Percentiles rank a stretch among this genome's conserved stretches.
Evolutionary conservation across 441 rosid genomes (phyloP).

Genomic region (Gossypium schwendimanii): DNA sequence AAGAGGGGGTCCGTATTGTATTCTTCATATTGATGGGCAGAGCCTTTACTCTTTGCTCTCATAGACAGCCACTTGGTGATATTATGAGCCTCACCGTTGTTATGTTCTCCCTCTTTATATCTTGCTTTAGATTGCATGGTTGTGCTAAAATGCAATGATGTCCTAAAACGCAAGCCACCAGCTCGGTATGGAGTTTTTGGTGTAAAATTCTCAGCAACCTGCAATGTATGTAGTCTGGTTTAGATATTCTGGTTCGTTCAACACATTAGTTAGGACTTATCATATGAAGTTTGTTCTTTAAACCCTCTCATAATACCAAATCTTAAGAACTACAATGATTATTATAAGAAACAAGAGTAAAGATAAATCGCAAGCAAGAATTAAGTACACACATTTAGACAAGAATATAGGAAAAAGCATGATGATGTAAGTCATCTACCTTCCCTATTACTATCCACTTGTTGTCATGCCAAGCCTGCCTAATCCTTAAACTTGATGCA

Average conservation of each 20-base stretch:
- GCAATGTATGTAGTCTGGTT: conserved; percentile 10
- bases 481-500: conserved; percentile 24
- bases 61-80: neutral
- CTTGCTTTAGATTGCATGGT: conserved; percentile 1
- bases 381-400: neutral
- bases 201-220: conserved; percentile 15
- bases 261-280: neutral
- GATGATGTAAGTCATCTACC: conserved; percentile 20
- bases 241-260: neutral
- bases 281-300: neutral
- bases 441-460: conserved; percentile 27
- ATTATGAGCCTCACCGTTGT: neutral
- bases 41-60: conserved; percentile 4
- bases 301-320: neutral
- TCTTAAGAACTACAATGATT: neutral
- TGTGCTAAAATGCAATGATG: neutral
- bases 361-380: too few species aligned
- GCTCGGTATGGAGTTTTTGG: neutral
- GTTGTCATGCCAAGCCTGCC: conserved; percentile 27
- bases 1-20: neutral
- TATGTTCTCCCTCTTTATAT: neutral
- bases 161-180: conserved; percentile 9
- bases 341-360: neutral
- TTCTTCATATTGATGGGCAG: conserved; percentile 1
- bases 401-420: conserved; percentile 1